Base-by-base conservation (phyloP, 768 basidiomycete genomes). In the Rhizopogon sp. region DNA sequence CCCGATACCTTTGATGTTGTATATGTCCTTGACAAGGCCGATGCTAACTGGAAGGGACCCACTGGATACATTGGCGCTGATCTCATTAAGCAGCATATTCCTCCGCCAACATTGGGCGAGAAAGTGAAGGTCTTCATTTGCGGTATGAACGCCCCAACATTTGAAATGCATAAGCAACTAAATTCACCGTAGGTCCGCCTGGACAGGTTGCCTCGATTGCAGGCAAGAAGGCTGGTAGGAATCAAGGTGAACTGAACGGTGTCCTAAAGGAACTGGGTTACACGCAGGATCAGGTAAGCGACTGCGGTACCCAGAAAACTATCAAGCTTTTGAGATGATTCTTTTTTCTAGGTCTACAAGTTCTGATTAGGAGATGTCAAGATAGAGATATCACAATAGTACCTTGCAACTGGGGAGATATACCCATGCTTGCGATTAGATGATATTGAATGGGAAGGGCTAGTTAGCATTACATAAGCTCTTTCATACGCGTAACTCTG, bases 121-220 rank as follows among this genome's bases (percentile, higher is more conserved):
- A 95, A 93, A 73, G 79, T 92, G 62, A 95, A 94, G 76, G 72
- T 95, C 54, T 90, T 94, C 67, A 72, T 98, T 22, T 98, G 95
- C 65, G 95, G 93, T 84, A 72, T 61, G 84, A 68, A 13, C 16
- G 35, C 11, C 35, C 10, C 35, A 37, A 35, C 31, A 25, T 31
- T 39, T 20, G 39, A 39, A 17, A 37, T 50, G 8, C 33, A 17
- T n/a, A 33, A 22, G 29, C 22, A 17, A n/a, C 51, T 55, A 60
- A 55, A 44, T 22, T 13, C 17, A 14, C 14, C 29, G 44, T 58
- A 58, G 88, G 91, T 6, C 92, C 92, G 11, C 96, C 94, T 11
- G 82, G 80, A 5, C 94, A 97, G 69, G 88, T 98, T n/a, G 79
- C 78, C n/a, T 82, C 92, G 2, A 61, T 98, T 56, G 84, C 90